Evolutionary conservation across 78 protist species (phyloP).

Genomic region (Cavenderia fasciculata): DNA sequence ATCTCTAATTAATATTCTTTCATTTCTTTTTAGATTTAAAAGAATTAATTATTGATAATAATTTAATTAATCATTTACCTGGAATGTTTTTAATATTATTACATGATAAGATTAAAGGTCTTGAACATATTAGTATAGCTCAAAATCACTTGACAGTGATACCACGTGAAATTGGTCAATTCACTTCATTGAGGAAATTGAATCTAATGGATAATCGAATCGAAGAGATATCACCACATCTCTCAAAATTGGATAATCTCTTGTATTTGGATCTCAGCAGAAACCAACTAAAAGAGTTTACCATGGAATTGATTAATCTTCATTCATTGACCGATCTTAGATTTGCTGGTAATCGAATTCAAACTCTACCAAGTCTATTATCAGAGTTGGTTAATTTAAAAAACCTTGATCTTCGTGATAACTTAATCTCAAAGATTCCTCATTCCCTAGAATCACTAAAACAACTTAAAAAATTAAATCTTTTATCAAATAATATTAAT

Average conservation of each 20-base stretch:
- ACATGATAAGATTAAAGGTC: not conserved
- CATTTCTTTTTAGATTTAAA: not conserved
- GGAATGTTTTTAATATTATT: not conserved
- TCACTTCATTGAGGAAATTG: not conserved
- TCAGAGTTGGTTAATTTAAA: constrained; percentile 7
- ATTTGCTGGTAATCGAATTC: not conserved
- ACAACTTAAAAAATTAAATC: not conserved
- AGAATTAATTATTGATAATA: constrained; percentile 33
- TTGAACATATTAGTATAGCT: constrained; percentile 4
- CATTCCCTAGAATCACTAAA: not conserved
- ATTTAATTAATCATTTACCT: constrained; percentile 4
- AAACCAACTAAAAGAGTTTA: not conserved
- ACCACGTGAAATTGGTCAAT: not conserved
- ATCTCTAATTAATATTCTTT: not conserved
- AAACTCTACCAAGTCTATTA: not conserved
- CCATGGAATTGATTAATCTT: not conserved
- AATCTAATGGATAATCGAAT: constrained; percentile 1
- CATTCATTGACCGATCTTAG: not conserved
- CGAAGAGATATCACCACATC: constrained; percentile 10
- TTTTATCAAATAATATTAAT: not conserved
- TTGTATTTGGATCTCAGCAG: not conserved
- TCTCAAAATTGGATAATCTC: not conserved
- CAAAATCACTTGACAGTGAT: not conserved
- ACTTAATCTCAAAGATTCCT: constrained; percentile 4
- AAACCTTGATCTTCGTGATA: not conserved